phyloP scores from a whole-genome alignment of 2,329 filamentous ascomycete species.

The Cordyceps cicadae region DNA sequence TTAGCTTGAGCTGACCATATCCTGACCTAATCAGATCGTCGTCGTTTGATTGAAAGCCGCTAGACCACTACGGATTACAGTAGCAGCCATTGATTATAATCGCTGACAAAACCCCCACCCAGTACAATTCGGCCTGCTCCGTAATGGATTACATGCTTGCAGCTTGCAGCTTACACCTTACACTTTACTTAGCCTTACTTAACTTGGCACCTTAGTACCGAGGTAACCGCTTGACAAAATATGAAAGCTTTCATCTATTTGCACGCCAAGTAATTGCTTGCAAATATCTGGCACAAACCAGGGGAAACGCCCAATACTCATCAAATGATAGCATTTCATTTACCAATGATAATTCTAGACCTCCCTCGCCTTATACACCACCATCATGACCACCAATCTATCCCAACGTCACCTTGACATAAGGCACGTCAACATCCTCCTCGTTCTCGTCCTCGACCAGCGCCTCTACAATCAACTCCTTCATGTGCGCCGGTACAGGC shows the following conservation, averaged over 20 bases:
- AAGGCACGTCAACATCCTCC: conserved; percentile 87
- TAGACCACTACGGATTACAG: too few species aligned
- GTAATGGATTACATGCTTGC: too few species aligned
- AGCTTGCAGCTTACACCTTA: too few species aligned
- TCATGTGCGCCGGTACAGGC: conserved; percentile 74
- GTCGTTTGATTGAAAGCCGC: background rate
- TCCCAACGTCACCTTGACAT: conserved; percentile 46
- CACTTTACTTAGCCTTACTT: too few species aligned
- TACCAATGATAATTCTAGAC: background rate
- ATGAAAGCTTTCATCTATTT: background rate
- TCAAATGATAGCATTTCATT: background rate
- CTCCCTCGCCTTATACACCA: background rate
- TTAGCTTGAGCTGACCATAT: conserved; percentile 5
- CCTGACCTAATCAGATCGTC: conserved; percentile 6
- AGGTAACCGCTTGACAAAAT: too few species aligned
- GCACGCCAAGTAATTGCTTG: background rate
- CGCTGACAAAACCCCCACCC: background rate
- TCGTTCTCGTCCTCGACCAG: conserved; percentile 74
- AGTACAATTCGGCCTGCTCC: too few species aligned
- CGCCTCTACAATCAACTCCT: conserved; percentile 85
- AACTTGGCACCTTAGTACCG: too few species aligned
- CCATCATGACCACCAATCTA: background rate
- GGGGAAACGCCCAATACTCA: background rate
- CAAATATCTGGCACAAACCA: background rate
- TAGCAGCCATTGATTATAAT: background rate